Evolutionary conservation across 2,329 filamentous ascomycete species (phyloP).

Genomic region (Aspergillus sp.): DNA sequence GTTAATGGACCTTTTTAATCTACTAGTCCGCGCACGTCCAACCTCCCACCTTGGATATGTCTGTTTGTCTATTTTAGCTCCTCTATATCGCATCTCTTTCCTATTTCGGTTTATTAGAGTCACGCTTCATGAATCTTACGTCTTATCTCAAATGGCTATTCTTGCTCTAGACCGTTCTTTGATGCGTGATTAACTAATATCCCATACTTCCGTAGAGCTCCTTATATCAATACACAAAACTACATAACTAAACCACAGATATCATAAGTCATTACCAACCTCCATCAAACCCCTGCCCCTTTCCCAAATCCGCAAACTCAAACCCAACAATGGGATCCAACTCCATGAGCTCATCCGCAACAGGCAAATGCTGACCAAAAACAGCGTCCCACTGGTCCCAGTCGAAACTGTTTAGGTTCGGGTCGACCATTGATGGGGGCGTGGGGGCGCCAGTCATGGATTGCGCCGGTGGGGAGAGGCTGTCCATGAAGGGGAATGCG

Average conservation of each 20-base stretch:
- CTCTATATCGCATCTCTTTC: slow-evolving; percentile 13
- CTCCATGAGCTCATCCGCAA: slow-evolving; percentile 38
- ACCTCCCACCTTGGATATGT: background rate
- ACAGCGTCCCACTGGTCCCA: slow-evolving; percentile 45
- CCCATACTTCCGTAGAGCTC: background rate
- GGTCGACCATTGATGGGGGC: slow-evolving; percentile 31
- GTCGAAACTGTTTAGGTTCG: slow-evolving; percentile 39
- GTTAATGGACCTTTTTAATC: background rate
- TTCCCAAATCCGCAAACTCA: slow-evolving; percentile 23
- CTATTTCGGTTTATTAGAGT: slow-evolving; percentile 20
- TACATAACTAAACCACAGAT: background rate
- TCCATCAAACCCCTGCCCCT: background rate
- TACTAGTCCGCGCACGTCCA: background rate
- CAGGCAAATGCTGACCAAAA: slow-evolving; percentile 39
- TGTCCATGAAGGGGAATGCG: slow-evolving; percentile 15
- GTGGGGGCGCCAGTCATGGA: slow-evolving; percentile 17
- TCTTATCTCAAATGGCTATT: slow-evolving; percentile 1
- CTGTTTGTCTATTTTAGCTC: background rate
- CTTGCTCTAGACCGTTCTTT: too few species aligned
- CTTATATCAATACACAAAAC: background rate
- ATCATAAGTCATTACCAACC: background rate
- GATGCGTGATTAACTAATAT: too few species aligned
- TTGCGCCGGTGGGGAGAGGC: slow-evolving; percentile 11
- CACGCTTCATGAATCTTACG: slow-evolving; percentile 31
- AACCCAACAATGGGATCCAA: slow-evolving; percentile 31